Evolutionary conservation across 2,329 filamentous ascomycete genomes (phyloP).

Genomic region (Sclerotinia sclerotiorum): DNA sequence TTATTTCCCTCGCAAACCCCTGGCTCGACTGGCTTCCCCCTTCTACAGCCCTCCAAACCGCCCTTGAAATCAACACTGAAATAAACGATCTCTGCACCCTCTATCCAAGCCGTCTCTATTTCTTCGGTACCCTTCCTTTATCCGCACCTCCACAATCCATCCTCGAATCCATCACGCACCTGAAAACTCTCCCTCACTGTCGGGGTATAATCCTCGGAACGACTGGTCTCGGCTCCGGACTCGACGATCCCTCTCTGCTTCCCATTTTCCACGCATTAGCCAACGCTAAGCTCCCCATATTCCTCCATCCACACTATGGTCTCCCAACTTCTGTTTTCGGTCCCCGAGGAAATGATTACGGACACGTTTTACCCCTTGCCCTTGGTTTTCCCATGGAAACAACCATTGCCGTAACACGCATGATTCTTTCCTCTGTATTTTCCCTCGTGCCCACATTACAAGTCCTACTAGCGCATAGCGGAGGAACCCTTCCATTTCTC

Average conservation of each 20-base stretch:
- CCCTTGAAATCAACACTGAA: slow-evolving; percentile 71
- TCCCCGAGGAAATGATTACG: slow-evolving; percentile 68
- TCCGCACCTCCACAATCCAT: slow-evolving; percentile 64
- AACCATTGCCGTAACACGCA: slow-evolving; percentile 82
- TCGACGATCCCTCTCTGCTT: slow-evolving; percentile 75
- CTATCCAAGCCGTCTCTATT: slow-evolving; percentile 69
- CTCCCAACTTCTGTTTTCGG: slow-evolving; percentile 80
- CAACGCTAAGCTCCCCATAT: slow-evolving; percentile 64
- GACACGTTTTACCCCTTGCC: slow-evolving; percentile 82
- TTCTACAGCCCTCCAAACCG: slow-evolving; percentile 61
- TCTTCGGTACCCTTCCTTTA: slow-evolving; percentile 79
- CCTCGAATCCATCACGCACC: slow-evolving; percentile 62
- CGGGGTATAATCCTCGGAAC: slow-evolving; percentile 89
- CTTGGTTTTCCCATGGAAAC: slow-evolving; percentile 91
- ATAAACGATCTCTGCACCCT: slow-evolving; percentile 69
- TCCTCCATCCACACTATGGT: slow-evolving; percentile 91
- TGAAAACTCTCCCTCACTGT: slow-evolving; percentile 64
- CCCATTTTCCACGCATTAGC: slow-evolving; percentile 71
- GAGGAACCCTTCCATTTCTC: slow-evolving; percentile 84
- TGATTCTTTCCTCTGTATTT: slow-evolving; percentile 85
- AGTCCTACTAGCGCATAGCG: slow-evolving; percentile 82
- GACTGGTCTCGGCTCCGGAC: slow-evolving; percentile 71
- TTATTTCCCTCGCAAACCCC: slow-evolving; percentile 87
- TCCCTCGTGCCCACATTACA: slow-evolving; percentile 68
- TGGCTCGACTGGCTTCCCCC: slow-evolving; percentile 83